These are phyloP conservation scores for Aspergillus saccharolyticus DNA, from an alignment of 495 filamentous ascomycete genomes.

Conservation along the genomic window DNA sequence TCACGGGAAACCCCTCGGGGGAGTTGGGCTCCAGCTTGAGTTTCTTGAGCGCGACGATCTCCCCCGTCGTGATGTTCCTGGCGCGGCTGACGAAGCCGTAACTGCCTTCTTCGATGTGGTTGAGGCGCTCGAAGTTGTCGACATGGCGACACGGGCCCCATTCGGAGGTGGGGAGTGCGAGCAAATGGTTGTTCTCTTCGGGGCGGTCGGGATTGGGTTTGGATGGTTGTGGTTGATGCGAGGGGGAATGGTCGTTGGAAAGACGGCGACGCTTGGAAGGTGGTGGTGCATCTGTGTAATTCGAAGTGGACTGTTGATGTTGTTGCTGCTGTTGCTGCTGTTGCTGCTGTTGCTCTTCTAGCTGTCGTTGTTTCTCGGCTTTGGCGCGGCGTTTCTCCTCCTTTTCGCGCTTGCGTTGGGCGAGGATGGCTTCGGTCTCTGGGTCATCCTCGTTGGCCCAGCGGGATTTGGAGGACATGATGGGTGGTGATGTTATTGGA, in stretches of 20 bases:
- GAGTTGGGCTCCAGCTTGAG: slow-evolving; percentile 77
- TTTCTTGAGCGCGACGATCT: slow-evolving; percentile 89
- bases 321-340: slow-evolving; percentile 16
- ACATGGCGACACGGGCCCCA: slow-evolving; percentile 78
- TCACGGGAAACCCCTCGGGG: slow-evolving; percentile 86
- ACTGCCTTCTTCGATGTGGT: slow-evolving; percentile 94
- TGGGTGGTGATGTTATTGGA: slow-evolving; percentile 7
- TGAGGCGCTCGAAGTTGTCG: slow-evolving; percentile 85
- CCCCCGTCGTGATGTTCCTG: slow-evolving; percentile 69
- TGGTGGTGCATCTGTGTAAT: slow-evolving; percentile 25
- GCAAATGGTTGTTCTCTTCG: slow-evolving; percentile 41
- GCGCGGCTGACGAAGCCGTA: slow-evolving; percentile 94
- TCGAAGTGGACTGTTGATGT: slow-evolving; percentile 6
- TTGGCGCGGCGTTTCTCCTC: slow-evolving; percentile 84
- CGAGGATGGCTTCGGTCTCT: slow-evolving; percentile 64
- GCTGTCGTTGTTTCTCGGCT: slow-evolving; percentile 74
- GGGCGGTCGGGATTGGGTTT: slow-evolving; percentile 23
- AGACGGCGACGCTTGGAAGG: slow-evolving; percentile 43
- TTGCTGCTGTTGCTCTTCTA: slow-evolving; percentile 47
- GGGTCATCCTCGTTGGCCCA: slow-evolving; percentile 71
- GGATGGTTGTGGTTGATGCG: background rate
- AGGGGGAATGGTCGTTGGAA: slow-evolving; percentile 33
- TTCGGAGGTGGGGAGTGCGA: slow-evolving; percentile 63
- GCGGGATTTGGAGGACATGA: slow-evolving; percentile 70
- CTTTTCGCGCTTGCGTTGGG: slow-evolving; percentile 75